These are phyloP conservation scores for Lojkania enalia DNA, from an alignment of 2,329 filamentous ascomycete genomes.

Conservation along the genomic window DNA sequence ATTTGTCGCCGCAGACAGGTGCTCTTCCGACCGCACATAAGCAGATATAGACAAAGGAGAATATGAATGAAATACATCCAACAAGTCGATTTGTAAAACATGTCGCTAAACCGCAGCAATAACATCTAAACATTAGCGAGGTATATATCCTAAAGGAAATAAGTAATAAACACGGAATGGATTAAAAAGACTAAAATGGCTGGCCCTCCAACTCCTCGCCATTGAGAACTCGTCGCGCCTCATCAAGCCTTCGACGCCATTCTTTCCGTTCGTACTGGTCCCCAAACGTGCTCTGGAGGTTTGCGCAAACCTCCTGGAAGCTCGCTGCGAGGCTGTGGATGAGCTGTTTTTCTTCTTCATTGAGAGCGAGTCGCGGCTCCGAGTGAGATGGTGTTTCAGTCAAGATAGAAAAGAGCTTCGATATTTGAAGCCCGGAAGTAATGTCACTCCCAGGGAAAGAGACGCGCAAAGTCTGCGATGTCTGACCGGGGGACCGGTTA, in stretches of 20 bases:
- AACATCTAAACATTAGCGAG: conserved; percentile 35
- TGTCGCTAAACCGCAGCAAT: conserved; percentile 29
- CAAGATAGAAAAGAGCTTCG: conserved; percentile 48
- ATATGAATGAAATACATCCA: not conserved
- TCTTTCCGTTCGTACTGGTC: conserved; percentile 62
- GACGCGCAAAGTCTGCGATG: conserved; percentile 29
- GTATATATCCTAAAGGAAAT: conserved; percentile 7
- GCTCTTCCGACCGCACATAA: too few relatives aligned
- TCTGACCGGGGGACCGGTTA: conserved; percentile 32
- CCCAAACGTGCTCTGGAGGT: conserved; percentile 53
- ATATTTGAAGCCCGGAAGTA: conserved; percentile 41
- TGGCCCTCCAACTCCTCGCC: conserved; percentile 53
- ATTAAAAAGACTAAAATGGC: conserved; percentile 20
- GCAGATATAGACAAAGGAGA: too few relatives aligned
- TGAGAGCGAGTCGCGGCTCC: conserved; percentile 46
- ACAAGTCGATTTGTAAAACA: not conserved
- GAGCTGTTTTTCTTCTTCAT: conserved; percentile 59
- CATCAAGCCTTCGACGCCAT: conserved; percentile 72
- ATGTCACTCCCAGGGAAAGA: conserved; percentile 37
- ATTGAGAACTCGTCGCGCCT: conserved; percentile 72
- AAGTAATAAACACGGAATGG: conserved; percentile 2
- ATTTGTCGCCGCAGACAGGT: not conserved
- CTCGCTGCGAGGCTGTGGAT: conserved; percentile 56
- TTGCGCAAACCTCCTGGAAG: conserved; percentile 57
- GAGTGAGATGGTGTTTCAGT: conserved; percentile 37